Evolutionary conservation across 805 yeast species (phyloP).

Genomic region (Starmerella floris): DNA sequence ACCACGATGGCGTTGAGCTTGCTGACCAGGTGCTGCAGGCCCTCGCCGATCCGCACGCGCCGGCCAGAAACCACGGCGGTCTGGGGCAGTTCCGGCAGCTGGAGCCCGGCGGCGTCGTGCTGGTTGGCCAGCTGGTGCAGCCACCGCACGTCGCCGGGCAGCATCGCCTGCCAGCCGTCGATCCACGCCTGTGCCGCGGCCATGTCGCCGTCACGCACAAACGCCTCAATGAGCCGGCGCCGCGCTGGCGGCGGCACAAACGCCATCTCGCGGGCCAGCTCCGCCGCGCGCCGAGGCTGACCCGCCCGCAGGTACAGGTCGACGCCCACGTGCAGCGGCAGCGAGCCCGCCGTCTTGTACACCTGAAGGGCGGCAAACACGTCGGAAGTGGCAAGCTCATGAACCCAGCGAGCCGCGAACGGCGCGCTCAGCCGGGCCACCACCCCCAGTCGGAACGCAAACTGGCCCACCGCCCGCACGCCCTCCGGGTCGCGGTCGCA

Average conservation of each 20-base stretch:
- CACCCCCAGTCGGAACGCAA: slow-evolving; percentile 5
- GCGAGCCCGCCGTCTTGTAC: slow-evolving; percentile 1
- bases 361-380: slow-evolving; percentile 13
- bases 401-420: slow-evolving; percentile 3
- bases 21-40: slow-evolving; percentile 6
- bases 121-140: slow-evolving; percentile 4
- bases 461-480: slow-evolving; percentile 5
- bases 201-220: not conserved
- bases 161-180: slow-evolving; percentile 13
- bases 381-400: slow-evolving; percentile 1
- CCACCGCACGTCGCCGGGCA: slow-evolving; percentile 16
- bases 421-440: not conserved
- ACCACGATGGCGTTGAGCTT: slow-evolving; percentile 7
- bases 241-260: slow-evolving; percentile 1
- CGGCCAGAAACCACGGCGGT: not conserved
- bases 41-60: not conserved
- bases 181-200: slow-evolving; percentile 10
- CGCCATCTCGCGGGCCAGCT: not conserved
- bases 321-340: slow-evolving; percentile 3
- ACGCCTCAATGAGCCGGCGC: slow-evolving; percentile 5
- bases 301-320: slow-evolving; percentile 8
- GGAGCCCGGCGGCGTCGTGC: not conserved
- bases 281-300: slow-evolving; percentile 10
- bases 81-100: slow-evolving; percentile 3
- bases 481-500: not conserved